phyloP scores from a whole-genome alignment of 176 grass and related monocot species.

The Paspalum notatum region DNA sequence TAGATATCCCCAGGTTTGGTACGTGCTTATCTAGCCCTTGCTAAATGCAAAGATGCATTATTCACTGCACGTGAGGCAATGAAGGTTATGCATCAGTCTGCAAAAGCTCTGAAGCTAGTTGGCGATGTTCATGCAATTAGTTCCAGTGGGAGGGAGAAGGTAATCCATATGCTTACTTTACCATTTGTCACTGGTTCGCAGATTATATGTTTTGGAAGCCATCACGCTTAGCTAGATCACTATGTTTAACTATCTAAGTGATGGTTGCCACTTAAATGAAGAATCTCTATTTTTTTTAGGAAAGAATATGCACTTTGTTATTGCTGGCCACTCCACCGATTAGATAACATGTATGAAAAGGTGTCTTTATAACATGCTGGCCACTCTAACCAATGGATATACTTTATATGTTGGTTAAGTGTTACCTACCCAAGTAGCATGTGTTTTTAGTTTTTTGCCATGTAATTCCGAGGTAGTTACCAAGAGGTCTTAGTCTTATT shows the following conservation, averaged over 20 bases:
- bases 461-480: not conserved
- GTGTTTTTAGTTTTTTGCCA: not conserved
- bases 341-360: not conserved
- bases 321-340: not conserved
- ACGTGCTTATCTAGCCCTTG: slow-evolving; percentile 84
- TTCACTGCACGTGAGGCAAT: slow-evolving; percentile 95
- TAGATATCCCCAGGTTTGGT: slow-evolving; percentile 66
- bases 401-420: slow-evolving; percentile 4
- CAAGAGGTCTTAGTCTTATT: not conserved
- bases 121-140: slow-evolving; percentile 94
- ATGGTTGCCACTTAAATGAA: not conserved
- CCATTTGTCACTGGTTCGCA: not conserved
- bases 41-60: slow-evolving; percentile 93
- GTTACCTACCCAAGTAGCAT: not conserved
- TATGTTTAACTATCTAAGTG: slow-evolving; percentile 9
- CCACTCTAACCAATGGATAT: not conserved
- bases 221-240: not conserved
- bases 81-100: slow-evolving; percentile 98
- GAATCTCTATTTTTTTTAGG: not conserved
- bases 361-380: not conserved
- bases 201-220: not conserved
- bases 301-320: not conserved
- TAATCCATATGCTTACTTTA: slow-evolving; percentile 49
- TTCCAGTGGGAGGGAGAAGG: slow-evolving; percentile 96
- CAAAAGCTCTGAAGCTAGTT: slow-evolving; percentile 97